Conservation (phyloP, 257 asterid genomes). For the Coffea eugenioides region DNA sequence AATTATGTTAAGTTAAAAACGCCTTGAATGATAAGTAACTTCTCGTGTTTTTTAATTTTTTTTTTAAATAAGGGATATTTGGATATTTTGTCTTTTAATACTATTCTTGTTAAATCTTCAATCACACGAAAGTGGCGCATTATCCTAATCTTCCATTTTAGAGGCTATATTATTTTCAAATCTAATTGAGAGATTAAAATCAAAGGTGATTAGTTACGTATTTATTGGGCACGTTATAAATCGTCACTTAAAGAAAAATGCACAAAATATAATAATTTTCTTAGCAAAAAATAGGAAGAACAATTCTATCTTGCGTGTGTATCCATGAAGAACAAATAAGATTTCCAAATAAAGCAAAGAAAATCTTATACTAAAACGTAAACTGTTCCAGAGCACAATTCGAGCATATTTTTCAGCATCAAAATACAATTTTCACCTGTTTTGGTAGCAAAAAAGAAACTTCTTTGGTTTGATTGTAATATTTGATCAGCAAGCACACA, state of each 20-base stretch:
- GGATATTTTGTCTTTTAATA: too few species aligned
- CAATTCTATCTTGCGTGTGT: too few species aligned
- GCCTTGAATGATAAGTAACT: too few species aligned
- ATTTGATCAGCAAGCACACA: neutral
- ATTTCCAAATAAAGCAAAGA: neutral
- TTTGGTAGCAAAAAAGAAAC: neutral
- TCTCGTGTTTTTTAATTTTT: neutral
- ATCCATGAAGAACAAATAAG: neutral
- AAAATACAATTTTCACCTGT: neutral
- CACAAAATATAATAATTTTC: too few species aligned
- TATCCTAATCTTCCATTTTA: neutral
- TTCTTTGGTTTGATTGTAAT: neutral
- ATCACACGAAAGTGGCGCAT: neutral
- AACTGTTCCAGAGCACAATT: neutral
- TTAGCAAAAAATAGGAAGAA: too few species aligned
- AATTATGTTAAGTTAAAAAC: too few species aligned
- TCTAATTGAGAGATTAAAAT: too few species aligned
- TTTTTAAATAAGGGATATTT: neutral
- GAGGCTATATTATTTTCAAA: neutral
- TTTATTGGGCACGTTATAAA: neutral
- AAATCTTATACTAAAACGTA: neutral
- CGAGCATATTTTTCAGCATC: neutral
- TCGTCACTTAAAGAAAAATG: too few species aligned
- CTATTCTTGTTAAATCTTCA: too few species aligned
- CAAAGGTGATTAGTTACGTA: too few species aligned